phyloP scores from a whole-genome alignment of 768 basidiomycete species.

The Roridomyces roridus region DNA sequence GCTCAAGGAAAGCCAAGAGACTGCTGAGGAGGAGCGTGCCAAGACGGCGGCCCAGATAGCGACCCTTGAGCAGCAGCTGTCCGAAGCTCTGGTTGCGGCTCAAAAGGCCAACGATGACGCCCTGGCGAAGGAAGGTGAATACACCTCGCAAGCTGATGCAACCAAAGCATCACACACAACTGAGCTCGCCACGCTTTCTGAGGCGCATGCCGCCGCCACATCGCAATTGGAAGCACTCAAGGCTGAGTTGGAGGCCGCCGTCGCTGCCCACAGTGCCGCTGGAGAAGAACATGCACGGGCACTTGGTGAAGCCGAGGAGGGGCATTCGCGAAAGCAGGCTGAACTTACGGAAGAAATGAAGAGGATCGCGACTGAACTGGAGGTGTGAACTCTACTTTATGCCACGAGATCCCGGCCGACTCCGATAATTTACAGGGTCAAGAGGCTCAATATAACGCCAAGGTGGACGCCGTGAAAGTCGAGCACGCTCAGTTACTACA shows the following conservation, averaged over 20 bases:
- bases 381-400: constrained; percentile 49
- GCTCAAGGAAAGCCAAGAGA: constrained; percentile 72
- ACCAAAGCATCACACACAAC: constrained; percentile 49
- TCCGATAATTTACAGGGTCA: constrained; percentile 53
- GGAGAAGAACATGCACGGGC: constrained; percentile 53
- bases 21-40: constrained; percentile 62
- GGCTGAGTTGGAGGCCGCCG: constrained; percentile 50
- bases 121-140: constrained; percentile 53
- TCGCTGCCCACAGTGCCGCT: constrained; percentile 55
- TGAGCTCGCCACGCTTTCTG: constrained; percentile 49
- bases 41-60: constrained; percentile 52
- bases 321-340: constrained; percentile 53
- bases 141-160: constrained; percentile 44
- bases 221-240: constrained; percentile 53
- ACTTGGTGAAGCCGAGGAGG: constrained; percentile 59
- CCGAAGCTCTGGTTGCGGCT: constrained; percentile 51
- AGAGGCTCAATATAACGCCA: constrained; percentile 70
- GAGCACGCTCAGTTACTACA: constrained; percentile 68
- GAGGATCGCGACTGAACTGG: constrained; percentile 63
- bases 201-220: constrained; percentile 50
- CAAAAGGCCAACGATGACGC: constrained; percentile 55
- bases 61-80: constrained; percentile 59
- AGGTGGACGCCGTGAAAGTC: constrained; percentile 67
- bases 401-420: background rate
- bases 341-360: constrained; percentile 62